Percentiles rank a stretch among this genome's conserved stretches.
Evolutionary conservation across 495 filamentous ascomycete genomes (phyloP).

Genomic region (Aspergillus leporis): DNA sequence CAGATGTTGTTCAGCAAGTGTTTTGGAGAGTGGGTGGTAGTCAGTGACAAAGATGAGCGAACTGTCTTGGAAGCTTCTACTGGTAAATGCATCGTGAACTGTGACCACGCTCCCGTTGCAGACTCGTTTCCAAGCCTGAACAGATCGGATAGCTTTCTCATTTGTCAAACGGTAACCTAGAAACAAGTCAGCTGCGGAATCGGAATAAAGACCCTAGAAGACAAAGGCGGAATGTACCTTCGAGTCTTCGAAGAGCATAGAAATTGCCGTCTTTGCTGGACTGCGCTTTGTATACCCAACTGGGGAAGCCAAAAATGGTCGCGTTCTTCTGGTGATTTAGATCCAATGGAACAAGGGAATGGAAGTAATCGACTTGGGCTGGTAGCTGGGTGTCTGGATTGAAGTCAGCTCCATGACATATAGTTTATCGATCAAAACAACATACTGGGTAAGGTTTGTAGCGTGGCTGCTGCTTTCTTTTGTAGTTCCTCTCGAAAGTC

Average conservation of each 20-base stretch:
- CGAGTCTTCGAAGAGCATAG: slow-evolving; percentile 82
- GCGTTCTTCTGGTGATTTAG: slow-evolving; percentile 74
- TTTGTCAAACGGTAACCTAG: slow-evolving; percentile 78
- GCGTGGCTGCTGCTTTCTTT: slow-evolving; percentile 79
- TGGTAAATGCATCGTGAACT: slow-evolving; percentile 91
- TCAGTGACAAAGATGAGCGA: slow-evolving; percentile 93
- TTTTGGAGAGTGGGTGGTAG: slow-evolving; percentile 89
- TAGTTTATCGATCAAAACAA: slow-evolving; percentile 1
- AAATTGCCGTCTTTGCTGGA: slow-evolving; percentile 81
- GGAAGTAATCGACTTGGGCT: slow-evolving; percentile 75
- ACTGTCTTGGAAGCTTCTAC: slow-evolving; percentile 86
- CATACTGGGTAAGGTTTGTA: slow-evolving; percentile 82
- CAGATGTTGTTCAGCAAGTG: slow-evolving; percentile 82
- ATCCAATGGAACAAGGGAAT: slow-evolving; percentile 89
- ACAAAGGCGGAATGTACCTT: slow-evolving; percentile 50
- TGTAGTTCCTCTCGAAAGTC: slow-evolving; percentile 83
- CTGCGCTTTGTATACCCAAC: slow-evolving; percentile 95
- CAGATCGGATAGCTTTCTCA: slow-evolving; percentile 78
- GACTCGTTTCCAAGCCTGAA: slow-evolving; percentile 90
- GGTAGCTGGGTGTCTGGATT: slow-evolving; percentile 67
- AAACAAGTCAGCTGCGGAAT: slow-evolving; percentile 3
- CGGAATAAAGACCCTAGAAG: neutral
- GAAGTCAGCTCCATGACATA: slow-evolving; percentile 11
- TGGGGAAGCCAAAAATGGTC: slow-evolving; percentile 77
- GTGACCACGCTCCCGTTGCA: slow-evolving; percentile 80